Conservation (phyloP, 164 flowering plant species). For the Stephania yunnanensis region DNA sequence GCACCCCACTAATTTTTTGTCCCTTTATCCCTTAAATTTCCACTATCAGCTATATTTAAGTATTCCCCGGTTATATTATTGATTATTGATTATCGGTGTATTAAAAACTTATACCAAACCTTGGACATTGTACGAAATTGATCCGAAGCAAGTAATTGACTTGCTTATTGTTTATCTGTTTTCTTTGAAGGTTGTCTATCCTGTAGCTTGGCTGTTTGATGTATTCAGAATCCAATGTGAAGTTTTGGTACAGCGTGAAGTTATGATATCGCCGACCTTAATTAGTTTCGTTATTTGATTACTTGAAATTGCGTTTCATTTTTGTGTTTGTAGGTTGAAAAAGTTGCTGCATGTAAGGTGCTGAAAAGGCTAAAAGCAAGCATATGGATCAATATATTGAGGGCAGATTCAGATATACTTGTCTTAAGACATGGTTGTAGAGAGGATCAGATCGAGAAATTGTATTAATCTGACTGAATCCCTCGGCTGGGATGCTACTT, state of each 20-base stretch:
- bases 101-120: not conserved
- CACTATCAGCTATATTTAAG: not conserved
- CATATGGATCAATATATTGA: not conserved
- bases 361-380: not conserved
- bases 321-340: not conserved
- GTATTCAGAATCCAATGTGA: not conserved
- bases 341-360: not conserved
- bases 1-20: not conserved
- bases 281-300: not conserved
- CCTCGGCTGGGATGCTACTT: not conserved
- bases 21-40: not conserved
- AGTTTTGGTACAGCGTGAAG: not conserved
- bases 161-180: not conserved
- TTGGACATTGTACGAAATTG: not conserved
- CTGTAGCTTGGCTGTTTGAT: not conserved
- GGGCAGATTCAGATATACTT: not conserved
- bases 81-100: not conserved
- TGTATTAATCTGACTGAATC: not conserved
- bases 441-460: not conserved
- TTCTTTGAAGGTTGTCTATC: not conserved
- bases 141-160: not conserved
- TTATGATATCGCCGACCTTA: no score
- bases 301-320: not conserved
- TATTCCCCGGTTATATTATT: not conserved
- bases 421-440: not conserved